Evolutionary conservation across 306 rosid genomes (phyloP).

Genomic region (Hylodesmum podocarpum): DNA sequence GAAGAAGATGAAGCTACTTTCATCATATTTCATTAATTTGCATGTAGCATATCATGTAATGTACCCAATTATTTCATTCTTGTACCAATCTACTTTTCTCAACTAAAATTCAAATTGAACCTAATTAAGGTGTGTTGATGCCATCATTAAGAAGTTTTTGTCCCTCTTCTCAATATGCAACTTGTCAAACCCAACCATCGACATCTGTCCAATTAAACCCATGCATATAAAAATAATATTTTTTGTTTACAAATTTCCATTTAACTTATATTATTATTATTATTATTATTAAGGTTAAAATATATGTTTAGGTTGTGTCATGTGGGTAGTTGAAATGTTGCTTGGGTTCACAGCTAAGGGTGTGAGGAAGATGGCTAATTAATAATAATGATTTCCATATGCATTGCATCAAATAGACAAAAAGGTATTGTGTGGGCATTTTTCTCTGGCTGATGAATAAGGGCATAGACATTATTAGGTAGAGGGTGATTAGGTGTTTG

Average conservation of each 20-base stretch:
- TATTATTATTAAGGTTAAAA: not conserved
- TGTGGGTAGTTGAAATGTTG: constrained; percentile 20
- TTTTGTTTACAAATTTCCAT: too few species aligned
- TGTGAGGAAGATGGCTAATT: not conserved
- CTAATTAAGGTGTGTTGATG: not conserved
- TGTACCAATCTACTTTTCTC: not conserved
- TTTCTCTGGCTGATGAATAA: not conserved
- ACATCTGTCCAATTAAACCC: not conserved
- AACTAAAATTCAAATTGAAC: not conserved
- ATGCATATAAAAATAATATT: too few species aligned
- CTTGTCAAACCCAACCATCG: too few species aligned
- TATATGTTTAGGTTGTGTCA: not conserved
- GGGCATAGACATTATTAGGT: constrained; percentile 27
- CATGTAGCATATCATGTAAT: too few species aligned
- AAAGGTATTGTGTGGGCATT: not conserved
- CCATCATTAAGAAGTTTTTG: not conserved
- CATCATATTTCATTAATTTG: constrained; percentile 50
- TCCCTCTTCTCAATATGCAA: too few species aligned
- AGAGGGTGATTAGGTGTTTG: constrained; percentile 31
- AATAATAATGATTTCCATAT: constrained; percentile 13
- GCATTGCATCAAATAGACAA: not conserved
- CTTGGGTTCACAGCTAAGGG: constrained; percentile 64
- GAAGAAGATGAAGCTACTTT: constrained; percentile 49
- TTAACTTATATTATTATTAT: not conserved
- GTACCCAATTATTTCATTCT: not conserved